Base-by-base conservation (phyloP, 1,284 basidiomycete species). In the Lentinula novae-zelandiae region DNA sequence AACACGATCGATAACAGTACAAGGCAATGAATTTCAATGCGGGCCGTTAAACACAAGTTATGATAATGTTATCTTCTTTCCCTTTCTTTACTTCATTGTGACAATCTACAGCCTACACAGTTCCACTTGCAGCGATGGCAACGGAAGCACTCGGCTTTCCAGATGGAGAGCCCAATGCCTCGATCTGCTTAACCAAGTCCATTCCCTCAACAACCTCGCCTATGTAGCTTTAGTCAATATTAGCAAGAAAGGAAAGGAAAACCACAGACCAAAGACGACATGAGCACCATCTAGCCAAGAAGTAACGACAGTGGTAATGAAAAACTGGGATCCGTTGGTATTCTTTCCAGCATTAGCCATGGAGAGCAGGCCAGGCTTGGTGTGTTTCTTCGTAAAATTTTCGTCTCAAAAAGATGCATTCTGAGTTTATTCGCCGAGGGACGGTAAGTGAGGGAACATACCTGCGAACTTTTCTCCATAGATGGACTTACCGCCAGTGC, bases 401-500 rank as follows among this genome's bases (percentile, higher is more conserved):
- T 98, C 96, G 69, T 98, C 95, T 85, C 68, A 61, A 52, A 33
- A 22, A 57, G n/a, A 53, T 53, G 22, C 15, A 42, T 22, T 55
- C 34, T 5, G n/a, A 42, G 13, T 36, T 10, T 38, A 8, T 9
- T 10, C 7, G 36, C 36, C 1, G 7, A 38, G 6, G 13, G 33
- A 8, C 76, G 44, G 3, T 15, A 20, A 22, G 44, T 0, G 20
- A 20, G 17, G 20, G 9, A 44, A 46, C 81, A 31, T 61, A 91
- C 89, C 90, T 39, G 73, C 63, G 68, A 91, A 93, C 67, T 87
- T 89, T 63, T 85, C 81, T 15, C 96, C 96, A 66, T 96, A 98
- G 70, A 98, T 97, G 15, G 89, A 93, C 70, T 89, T 86, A 39
- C 93, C 93, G 49, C 96, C 96, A 0, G 95, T 95, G 15, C 88